These are phyloP conservation scores for Xylariaceae sp. DNA, from an alignment of 2,329 filamentous ascomycete genomes.

Conservation along the genomic window DNA sequence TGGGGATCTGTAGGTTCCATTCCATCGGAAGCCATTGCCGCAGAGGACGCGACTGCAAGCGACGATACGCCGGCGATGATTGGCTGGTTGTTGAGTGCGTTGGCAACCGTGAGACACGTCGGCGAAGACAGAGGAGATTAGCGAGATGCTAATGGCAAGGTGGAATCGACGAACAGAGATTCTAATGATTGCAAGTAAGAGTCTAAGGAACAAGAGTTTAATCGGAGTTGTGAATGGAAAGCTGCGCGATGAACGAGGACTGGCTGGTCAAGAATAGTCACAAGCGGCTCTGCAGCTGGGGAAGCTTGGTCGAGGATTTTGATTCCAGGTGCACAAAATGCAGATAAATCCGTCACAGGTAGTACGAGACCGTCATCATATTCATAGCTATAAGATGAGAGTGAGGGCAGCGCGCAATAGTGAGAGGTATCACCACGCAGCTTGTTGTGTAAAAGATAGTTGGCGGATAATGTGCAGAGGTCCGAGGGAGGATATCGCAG, in stretches of 20 bases:
- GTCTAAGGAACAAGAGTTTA: not conserved
- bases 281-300: slow-evolving; percentile 24
- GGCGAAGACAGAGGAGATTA: not conserved
- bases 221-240: not conserved
- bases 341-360: slow-evolving; percentile 9
- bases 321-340: not conserved
- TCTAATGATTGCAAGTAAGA: not conserved
- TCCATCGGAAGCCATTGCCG: slow-evolving; percentile 38
- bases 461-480: slow-evolving; percentile 1
- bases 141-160: not conserved
- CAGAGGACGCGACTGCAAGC: not conserved
- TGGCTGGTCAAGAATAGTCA: slow-evolving; percentile 6
- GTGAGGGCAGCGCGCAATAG: too few relatives aligned
- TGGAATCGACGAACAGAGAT: not conserved
- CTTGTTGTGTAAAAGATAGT: not conserved
- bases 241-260: slow-evolving; percentile 8
- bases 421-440: not conserved
- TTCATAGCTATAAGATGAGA: slow-evolving; percentile 17
- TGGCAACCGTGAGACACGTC: not conserved
- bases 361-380: slow-evolving; percentile 14
- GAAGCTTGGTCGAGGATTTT: slow-evolving; percentile 15
- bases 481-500: slow-evolving; percentile 8
- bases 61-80: slow-evolving; percentile 9
- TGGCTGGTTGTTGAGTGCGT: slow-evolving; percentile 3
- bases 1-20: slow-evolving; percentile 31